Conservation (phyloP, 2,329 filamentous ascomycete species). For the Talaromyces sp. region DNA sequence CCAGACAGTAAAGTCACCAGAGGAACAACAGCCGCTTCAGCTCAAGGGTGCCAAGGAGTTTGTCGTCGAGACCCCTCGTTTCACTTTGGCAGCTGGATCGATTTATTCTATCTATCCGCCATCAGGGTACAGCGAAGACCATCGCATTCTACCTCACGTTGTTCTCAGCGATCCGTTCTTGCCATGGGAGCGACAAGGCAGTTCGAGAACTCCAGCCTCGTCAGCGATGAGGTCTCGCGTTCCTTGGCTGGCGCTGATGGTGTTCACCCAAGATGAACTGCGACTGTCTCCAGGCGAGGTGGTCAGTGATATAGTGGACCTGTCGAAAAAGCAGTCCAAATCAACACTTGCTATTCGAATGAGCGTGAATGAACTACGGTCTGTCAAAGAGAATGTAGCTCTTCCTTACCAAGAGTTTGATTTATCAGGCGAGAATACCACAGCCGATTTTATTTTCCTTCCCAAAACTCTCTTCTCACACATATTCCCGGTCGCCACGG, state of each 20-base stretch:
- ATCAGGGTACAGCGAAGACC: constrained; percentile 31
- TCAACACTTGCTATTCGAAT: too few relatives aligned
- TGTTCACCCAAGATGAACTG: constrained; percentile 38
- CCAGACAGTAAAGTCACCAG: too few relatives aligned
- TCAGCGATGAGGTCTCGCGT: constrained; percentile 15
- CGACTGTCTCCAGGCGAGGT: constrained; percentile 17
- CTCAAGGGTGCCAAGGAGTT: constrained; percentile 22
- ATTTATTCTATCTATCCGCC: constrained; percentile 41
- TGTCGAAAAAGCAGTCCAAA: too few relatives aligned
- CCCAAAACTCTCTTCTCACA: not conserved
- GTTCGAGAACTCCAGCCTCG: constrained; percentile 10
- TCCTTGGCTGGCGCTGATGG: constrained; percentile 33
- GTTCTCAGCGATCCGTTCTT: constrained; percentile 42
- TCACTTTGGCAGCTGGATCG: constrained; percentile 14
- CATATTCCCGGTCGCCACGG: constrained; percentile 1
- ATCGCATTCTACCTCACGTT: constrained; percentile 39
- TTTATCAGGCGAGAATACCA: constrained; percentile 13
- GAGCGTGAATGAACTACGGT: too few relatives aligned
- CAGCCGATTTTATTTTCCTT: constrained; percentile 17
- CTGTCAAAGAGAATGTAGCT: too few relatives aligned
- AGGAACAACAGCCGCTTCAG: not conserved
- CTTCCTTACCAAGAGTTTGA: not conserved
- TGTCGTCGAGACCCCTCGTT: constrained; percentile 34
- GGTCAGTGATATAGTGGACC: constrained; percentile 1
- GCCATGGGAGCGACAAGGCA: constrained; percentile 39